These are phyloP conservation scores for Ormosia semicastrata DNA, from an alignment of 306 rosid genomes.

Conservation along the genomic window DNA sequence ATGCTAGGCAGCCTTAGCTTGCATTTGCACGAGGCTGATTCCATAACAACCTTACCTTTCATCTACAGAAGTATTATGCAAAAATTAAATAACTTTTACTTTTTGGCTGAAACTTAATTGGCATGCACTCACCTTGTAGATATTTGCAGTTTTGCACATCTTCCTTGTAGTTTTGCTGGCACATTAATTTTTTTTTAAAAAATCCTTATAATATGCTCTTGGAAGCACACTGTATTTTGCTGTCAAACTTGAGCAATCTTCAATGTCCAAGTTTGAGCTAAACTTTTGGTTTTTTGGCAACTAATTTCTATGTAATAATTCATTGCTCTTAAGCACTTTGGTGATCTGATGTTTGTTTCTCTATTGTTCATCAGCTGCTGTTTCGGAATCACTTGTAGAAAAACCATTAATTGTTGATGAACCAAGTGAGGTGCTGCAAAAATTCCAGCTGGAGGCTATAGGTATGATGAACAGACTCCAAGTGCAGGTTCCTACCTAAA, in stretches of 20 bases:
- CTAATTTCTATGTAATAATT: neutral
- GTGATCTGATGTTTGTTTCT: constrained; percentile 23
- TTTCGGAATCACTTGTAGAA: constrained; percentile 32
- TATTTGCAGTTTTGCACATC: neutral
- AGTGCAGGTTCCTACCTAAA: neutral
- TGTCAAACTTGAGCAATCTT: constrained; percentile 3
- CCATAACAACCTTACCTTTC: neutral
- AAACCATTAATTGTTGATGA: constrained; percentile 52
- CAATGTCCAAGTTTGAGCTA: neutral
- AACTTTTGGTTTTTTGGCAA: neutral
- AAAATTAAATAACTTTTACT: neutral
- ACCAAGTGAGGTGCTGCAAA: constrained; percentile 48
- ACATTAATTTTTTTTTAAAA: neutral
- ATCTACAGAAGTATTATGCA: neutral
- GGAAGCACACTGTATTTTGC: neutral
- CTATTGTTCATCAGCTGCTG: constrained; percentile 40
- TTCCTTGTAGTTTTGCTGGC: neutral
- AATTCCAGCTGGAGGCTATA: constrained; percentile 63
- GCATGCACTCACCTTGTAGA: neutral
- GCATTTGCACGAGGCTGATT: neutral
- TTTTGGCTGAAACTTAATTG: neutral
- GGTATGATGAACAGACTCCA: constrained; percentile 42
- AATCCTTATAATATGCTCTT: neutral
- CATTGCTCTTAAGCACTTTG: neutral
- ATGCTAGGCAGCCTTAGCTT: neutral